phyloP scores from a whole-genome alignment of 2,329 filamentous ascomycete genomes.

The Hysterium pulicare region DNA sequence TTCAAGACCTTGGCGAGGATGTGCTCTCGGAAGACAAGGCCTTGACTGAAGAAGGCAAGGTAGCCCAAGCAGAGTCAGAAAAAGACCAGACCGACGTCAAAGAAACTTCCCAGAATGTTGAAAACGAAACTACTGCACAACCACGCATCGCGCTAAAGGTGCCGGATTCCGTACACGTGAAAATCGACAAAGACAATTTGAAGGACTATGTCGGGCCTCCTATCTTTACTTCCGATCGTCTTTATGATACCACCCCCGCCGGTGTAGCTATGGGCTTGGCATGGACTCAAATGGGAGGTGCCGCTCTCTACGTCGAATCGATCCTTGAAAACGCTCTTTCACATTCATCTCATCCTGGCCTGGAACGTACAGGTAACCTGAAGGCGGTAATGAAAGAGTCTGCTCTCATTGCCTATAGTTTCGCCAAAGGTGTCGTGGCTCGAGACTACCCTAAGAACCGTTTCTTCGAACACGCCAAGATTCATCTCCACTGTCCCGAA shows the following conservation, averaged over 20 bases:
- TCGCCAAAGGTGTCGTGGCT: conserved; percentile 84
- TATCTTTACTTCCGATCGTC: conserved; percentile 88
- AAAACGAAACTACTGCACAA: conserved; percentile 58
- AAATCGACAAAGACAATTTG: conserved; percentile 82
- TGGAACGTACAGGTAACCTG: conserved; percentile 92
- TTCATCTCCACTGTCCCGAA: conserved; percentile 95
- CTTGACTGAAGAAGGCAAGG: conserved; percentile 81
- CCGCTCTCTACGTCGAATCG: conserved; percentile 94
- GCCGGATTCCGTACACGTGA: conserved; percentile 80
- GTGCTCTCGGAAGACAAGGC: conserved; percentile 76
- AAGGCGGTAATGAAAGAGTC: conserved; percentile 99
- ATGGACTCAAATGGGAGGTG: conserved; percentile 96
- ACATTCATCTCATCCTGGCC: conserved; percentile 67
- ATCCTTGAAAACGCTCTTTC: conserved; percentile 83
- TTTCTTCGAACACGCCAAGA: conserved; percentile 93
- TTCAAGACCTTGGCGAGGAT: conserved; percentile 87
- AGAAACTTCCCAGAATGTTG: conserved; percentile 57
- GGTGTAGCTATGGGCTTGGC: conserved; percentile 97
- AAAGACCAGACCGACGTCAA: conserved; percentile 64
- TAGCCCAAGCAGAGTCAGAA: conserved; percentile 65
- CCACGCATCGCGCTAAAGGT: conserved; percentile 78
- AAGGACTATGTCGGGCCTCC: conserved; percentile 97
- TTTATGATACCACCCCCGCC: conserved; percentile 90
- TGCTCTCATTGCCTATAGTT: conserved; percentile 90
- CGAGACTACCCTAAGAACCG: conserved; percentile 82